Base-by-base conservation (phyloP, 768 basidiomycete genomes). In the Pisolithus microcarpus region DNA sequence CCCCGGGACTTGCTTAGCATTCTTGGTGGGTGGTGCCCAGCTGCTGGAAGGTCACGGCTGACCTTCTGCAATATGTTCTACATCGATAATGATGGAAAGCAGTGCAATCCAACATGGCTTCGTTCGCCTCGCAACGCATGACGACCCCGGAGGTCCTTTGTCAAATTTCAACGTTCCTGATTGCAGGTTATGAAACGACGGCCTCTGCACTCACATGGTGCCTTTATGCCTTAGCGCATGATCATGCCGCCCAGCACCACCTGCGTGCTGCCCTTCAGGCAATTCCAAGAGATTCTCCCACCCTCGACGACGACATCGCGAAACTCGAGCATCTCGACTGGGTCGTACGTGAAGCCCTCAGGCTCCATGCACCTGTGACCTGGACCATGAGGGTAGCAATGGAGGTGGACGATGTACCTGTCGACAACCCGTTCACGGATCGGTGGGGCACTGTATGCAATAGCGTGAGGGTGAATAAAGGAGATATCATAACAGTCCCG, bases 151-250 rank as follows among this genome's bases (percentile, higher is more conserved):
- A 87, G 54, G 74, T 79, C 2, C 66, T 81, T 21, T 80, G 73
- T 56, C 84, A 84, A 56, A 83, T 84, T 53, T 75, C 77, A 10
- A 83, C 80, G 0, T 84, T 85, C 61, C 70, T 85, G 28, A 72
- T 78, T 13, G 79, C 81, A 5, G 84, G 84, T 10, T 78, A 86
- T 66, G 83, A 85, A 61, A 82, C 82, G 1, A 76, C 76, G 16
- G 71, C 79, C 0, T 72, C 72, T 6, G 77, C 81, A 4, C 67
- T 85, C 15, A 73, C 80, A 7, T 87, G 82, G 82, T 77, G 76
- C 49, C 69, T 86, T 3, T 82, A 80, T 61, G 74, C 76, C 39
- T 74, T 86, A 49, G 67, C 75, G 6, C 68, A 72, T 49, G 61
- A 75, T 43, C 75, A 74, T 0, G 63, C 61, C 3, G 62, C 65